Base-by-base conservation (phyloP, 805 yeast genomes). In the Torulaspora indica region DNA sequence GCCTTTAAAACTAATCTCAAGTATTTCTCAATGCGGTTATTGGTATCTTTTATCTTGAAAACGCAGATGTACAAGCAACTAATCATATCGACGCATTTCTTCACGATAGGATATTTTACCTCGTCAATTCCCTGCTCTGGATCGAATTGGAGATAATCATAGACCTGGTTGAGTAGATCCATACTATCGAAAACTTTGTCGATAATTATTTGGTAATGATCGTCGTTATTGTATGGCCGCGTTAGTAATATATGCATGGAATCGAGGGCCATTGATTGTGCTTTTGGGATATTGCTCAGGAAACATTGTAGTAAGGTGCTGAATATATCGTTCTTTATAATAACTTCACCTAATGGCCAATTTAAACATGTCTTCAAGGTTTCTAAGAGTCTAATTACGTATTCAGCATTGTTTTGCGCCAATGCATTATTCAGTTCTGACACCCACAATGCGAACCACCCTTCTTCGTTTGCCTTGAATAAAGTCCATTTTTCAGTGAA, bases 71-170 rank as follows among this genome's bases (percentile, higher is more conserved):
- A 63, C 2, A 63, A 52, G 41, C 68, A 63, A 51, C 65, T 62
- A 27, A 90, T 79, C 87, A 91, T 85, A 60, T 93, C 98, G 4
- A 90, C 96, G 12, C 91, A 75, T 66, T 91, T 91, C 62, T 93
- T 93, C 49, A 86, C 68, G 46, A 91, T 75, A 1, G 95, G 81
- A 61, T 93, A 93, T 28, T 78, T 73, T 45, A 76, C 77, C 55
- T 89, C 97, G 56, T 85, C 90, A 17, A 89, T 73, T 56, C 81
- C 86, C 47, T 82, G 81, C 12, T 49, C 45, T 0, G 86, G 78
- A 50, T 79, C 78, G 40, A 85, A 73, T 18, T 61, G 60, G 31
- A 75, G 56, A 8, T 68, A 55, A 29, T 77, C 72, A 61, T 82
- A 90, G 24, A 87, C 85, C 36, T 72, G 75, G 27, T 77, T 66